Evolutionary conservation across 768 basidiomycete genomes (phyloP), one percentile per base, ranked within the genome.

Genomic region (Tricholoma hemisulphureum): DNA sequence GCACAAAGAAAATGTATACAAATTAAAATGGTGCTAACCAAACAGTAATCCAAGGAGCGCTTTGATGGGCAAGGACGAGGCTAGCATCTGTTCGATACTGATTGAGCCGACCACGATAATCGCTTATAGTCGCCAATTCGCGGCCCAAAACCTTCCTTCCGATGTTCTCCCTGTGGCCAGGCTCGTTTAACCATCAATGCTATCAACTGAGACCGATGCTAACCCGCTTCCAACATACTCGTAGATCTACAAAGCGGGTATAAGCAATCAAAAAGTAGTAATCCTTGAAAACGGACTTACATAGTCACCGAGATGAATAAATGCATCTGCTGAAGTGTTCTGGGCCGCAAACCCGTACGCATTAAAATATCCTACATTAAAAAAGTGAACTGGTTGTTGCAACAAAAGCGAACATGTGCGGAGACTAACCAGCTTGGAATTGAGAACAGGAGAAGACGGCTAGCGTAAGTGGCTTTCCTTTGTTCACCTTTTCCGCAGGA

Each of bases 361-460:
- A 67, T 84, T 85, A 73, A 85, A 86, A 70, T 77, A 83, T 1
- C 83, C 83, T 80, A 61, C 43, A 32, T 8, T n/a, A n/a, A 21
- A 23, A 28, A 37, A 45, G 29, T n/a, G 58, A 23, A 35, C 18
- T 24, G 16, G 20, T n/a, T 13, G 1, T 10, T 7, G 14, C 29
- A n/a, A n/a, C n/a, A n/a, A 32, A 21, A 49, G 39, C 26, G 51
- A 16, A 24, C 11, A 34, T 4, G 24, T 9, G 31, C 50, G 16
- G 5, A 51, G 61, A 31, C 69, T 21, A 53, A 77, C 81, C 81
- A 39, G 73, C 70, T 67, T 82, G 83, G 62, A 71, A 83, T 55
- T 80, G 80, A 4, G 83, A 82, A 65, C 83, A 85, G 6, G 81
- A 83, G 67, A 84, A 85, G 2, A 85, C 80, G 1, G 82, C 83